Evolutionary conservation across 176 grass and related monocot species (phyloP).

Genomic region (Elymus sibiricus): DNA sequence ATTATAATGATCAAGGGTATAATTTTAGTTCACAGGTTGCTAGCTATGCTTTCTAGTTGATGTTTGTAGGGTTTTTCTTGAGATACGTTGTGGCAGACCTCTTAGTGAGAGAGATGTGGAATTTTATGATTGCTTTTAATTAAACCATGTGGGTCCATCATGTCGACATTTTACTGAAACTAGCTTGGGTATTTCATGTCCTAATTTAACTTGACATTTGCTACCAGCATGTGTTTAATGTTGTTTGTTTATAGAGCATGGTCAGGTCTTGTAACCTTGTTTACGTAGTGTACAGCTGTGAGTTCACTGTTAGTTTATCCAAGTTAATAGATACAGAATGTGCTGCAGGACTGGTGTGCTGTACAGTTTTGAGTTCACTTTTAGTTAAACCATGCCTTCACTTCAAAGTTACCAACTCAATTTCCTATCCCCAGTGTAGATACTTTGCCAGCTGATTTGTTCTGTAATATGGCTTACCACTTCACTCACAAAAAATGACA

Average conservation of each 20-base stretch:
- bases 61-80: not conserved
- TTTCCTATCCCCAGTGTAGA: too few relatives aligned
- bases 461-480: not conserved
- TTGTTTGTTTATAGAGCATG: too few relatives aligned
- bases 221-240: too few relatives aligned
- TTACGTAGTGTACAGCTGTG: not conserved
- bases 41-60: not conserved
- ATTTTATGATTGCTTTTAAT: not conserved
- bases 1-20: not conserved
- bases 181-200: too few relatives aligned
- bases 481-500: too few relatives aligned
- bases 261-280: too few relatives aligned
- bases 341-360: too few relatives aligned
- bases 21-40: not conserved
- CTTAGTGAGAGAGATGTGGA: too few relatives aligned
- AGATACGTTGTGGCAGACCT: not conserved
- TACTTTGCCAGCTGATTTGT: too few relatives aligned
- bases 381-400: not conserved
- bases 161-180: not conserved
- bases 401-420: not conserved
- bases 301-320: not conserved
- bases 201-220: too few relatives aligned
- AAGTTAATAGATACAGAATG: not conserved
- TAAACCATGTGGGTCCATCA: too few relatives aligned
- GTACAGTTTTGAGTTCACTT: not conserved